Evolutionary conservation across 176 grass and related monocot species (phyloP).

Genomic region (Aegilops tauschii): DNA sequence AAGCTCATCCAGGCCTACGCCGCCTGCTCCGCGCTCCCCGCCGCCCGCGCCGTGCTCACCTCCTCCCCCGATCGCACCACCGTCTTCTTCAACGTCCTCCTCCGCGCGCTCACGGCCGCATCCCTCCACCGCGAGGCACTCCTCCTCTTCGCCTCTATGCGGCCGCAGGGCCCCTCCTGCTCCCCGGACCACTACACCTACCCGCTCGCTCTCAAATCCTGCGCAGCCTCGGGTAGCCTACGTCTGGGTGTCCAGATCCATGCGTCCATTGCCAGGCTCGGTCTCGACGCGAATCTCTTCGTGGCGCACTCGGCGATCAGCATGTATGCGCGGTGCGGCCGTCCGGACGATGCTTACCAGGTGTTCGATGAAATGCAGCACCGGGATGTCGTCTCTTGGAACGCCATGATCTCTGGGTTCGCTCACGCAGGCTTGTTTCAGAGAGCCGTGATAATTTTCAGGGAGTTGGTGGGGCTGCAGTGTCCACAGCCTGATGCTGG

Average conservation of each 20-base stretch:
- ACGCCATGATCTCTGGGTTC: slow-evolving; percentile 67
- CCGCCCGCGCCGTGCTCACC: slow-evolving; percentile 48
- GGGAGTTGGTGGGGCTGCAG: slow-evolving; percentile 36
- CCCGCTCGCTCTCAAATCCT: slow-evolving; percentile 74
- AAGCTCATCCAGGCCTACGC: slow-evolving; percentile 77
- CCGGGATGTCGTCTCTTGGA: slow-evolving; percentile 75
- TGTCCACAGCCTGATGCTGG: slow-evolving; percentile 51
- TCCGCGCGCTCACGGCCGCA: slow-evolving; percentile 50
- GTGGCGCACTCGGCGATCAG: slow-evolving; percentile 60
- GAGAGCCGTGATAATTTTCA: slow-evolving; percentile 39
- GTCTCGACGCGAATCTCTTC: slow-evolving; percentile 51
- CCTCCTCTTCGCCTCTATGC: slow-evolving; percentile 52
- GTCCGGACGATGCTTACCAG: slow-evolving; percentile 36
- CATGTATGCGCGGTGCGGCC: slow-evolving; percentile 58
- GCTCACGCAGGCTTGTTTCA: slow-evolving; percentile 26
- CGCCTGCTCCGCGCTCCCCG: slow-evolving; percentile 50
- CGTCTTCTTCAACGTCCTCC: slow-evolving; percentile 68
- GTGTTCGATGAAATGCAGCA: slow-evolving; percentile 64
- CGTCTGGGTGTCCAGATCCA: slow-evolving; percentile 52
- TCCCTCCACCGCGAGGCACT: slow-evolving; percentile 53
- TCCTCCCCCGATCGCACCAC: slow-evolving; percentile 9
- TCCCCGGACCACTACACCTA: slow-evolving; percentile 72
- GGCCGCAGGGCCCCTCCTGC: slow-evolving; percentile 23
- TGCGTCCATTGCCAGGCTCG: slow-evolving; percentile 24
- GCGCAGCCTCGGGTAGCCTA: slow-evolving; percentile 42